Base-by-base conservation (phyloP, 208 protist species). In the Trichomonas tenax region DNA sequence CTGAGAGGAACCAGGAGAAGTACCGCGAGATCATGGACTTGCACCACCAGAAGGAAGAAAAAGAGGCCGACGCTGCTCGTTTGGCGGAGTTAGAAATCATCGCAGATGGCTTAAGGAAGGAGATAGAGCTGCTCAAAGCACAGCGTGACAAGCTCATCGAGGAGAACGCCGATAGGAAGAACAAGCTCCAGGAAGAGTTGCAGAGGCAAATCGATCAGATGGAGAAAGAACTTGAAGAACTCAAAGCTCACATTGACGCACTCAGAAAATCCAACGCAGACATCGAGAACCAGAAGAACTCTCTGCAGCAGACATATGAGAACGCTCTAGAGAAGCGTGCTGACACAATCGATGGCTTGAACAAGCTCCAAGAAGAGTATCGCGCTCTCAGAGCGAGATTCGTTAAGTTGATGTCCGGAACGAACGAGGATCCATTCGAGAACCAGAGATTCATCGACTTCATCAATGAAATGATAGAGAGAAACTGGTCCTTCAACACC, bases 361-460 rank as follows among this genome's bases (percentile, higher is more conserved):
- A 93, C n/a, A 23, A 93, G 44, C 26, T 93, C 11, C 86, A 93
- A 51, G 44, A 34, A 21, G 86, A 93, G 38, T 93, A 93, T 36
- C 34, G 14, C 0, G 26, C 26, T 51, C 86, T 93, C n/a, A 38
- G 86, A 17, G 26, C 17, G n/a, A 48, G 44, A 48, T 93, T 51
- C 15, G 44, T 51, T 51, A 34, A 48, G 38, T 38, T 93, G 15
- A 34, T 93, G 17, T 93, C 86, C n/a, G n/a, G 34, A 48, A 93
- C 86, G 8, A 93, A 93, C 36, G 44, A 51, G n/a, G 86, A 93
- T 93, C 86, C 86, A 51, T 93, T 93, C 51, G 86, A 93, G 51
- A 93, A 51, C 45, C 40, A 93, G 34, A 34, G 26, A 93, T 93
- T 93, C 46, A 38, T 34, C 14, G 86, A 93, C 15, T 93, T 93